These are phyloP conservation scores for Globisporangium spinosum DNA, from an alignment of 352 stramenopile genomes.

Conservation along the genomic window DNA sequence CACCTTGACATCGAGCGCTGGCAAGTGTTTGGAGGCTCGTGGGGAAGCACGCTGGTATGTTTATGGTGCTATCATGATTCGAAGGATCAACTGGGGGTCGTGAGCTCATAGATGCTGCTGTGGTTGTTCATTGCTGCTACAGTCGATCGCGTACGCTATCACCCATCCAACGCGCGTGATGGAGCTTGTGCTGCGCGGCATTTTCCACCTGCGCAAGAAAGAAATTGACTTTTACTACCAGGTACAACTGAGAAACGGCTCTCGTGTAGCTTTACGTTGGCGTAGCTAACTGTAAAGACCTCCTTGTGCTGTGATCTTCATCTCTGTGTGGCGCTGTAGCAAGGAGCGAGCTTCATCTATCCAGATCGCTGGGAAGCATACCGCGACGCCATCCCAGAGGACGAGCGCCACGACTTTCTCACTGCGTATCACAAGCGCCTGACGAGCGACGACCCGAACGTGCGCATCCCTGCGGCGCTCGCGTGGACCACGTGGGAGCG, in stretches of 20 bases:
- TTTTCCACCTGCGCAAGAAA: conserved; percentile 89
- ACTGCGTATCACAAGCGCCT: conserved; percentile 87
- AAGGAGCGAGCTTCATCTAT: conserved; percentile 87
- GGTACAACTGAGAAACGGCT: conserved; percentile 7
- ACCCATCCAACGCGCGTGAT: conserved; percentile 77
- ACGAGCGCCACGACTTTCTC: conserved; percentile 82
- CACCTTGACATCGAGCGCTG: conserved; percentile 88
- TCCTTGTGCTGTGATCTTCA: too few species aligned
- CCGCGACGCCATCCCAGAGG: conserved; percentile 80
- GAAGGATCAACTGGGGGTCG: too few species aligned
- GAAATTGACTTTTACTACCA: conserved; percentile 95
- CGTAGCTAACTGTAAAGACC: too few species aligned
- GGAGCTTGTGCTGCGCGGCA: conserved; percentile 90
- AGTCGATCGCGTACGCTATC: conserved; percentile 90
- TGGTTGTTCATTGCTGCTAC: conserved; percentile 2
- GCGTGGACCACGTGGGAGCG: conserved; percentile 93
- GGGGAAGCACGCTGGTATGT: conserved; percentile 89
- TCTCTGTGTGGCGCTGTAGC: conserved; percentile 15
- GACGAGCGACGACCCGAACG: conserved; percentile 80
- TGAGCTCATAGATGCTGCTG: background rate
- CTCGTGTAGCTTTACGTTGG: too few species aligned
- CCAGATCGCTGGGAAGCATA: conserved; percentile 90
- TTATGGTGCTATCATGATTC: background rate
- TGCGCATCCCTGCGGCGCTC: conserved; percentile 76
- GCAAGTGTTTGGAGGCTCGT: conserved; percentile 94